A percentile compares a stretch with the other conserved stretches of the same genome.
phyloP scores from a whole-genome alignment of 441 rosid genomes.

The Mallotus repandus region DNA sequence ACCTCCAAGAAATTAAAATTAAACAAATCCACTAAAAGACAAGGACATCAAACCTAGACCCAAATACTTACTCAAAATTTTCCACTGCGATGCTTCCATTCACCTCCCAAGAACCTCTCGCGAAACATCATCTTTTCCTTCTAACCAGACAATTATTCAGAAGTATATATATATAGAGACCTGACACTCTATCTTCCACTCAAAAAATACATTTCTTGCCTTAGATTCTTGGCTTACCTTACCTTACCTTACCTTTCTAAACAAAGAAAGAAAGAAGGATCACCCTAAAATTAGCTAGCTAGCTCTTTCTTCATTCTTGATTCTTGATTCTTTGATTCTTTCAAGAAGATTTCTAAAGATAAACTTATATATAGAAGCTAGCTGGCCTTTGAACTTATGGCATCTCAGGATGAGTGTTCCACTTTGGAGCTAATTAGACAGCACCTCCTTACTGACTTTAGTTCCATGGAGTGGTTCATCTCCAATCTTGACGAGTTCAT shows the following conservation, averaged over 20 bases:
- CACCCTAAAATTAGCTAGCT: too few relatives aligned
- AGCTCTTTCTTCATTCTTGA: too few relatives aligned
- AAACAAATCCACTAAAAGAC: background rate
- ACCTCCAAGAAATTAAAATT: background rate
- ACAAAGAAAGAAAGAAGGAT: too few relatives aligned
- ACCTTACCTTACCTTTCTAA: too few relatives aligned
- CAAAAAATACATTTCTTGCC: conserved; percentile 6
- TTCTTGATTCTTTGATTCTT: too few relatives aligned
- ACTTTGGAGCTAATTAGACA: conserved; percentile 56
- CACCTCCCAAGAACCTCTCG: conserved; percentile 29
- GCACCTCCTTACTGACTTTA: conserved; percentile 51
- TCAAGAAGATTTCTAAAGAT: too few relatives aligned
- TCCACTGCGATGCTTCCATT: conserved; percentile 30
- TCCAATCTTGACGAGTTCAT: conserved; percentile 14
- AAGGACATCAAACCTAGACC: background rate
- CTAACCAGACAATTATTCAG: too few relatives aligned
- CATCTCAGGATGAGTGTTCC: conserved; percentile 33
- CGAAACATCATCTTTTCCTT: background rate
- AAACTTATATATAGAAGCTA: too few relatives aligned
- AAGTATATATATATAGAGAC: conserved; percentile 7
- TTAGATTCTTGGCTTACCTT: background rate
- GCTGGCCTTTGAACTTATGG: conserved; percentile 25
- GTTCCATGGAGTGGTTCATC: conserved; percentile 37
- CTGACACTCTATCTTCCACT: conserved; percentile 38
- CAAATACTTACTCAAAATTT: background rate